A percentile compares a stretch with the other conserved stretches of the same genome.
phyloP scores from a whole-genome alignment of 768 basidiomycete genomes.

The Hericium coralloides region DNA sequence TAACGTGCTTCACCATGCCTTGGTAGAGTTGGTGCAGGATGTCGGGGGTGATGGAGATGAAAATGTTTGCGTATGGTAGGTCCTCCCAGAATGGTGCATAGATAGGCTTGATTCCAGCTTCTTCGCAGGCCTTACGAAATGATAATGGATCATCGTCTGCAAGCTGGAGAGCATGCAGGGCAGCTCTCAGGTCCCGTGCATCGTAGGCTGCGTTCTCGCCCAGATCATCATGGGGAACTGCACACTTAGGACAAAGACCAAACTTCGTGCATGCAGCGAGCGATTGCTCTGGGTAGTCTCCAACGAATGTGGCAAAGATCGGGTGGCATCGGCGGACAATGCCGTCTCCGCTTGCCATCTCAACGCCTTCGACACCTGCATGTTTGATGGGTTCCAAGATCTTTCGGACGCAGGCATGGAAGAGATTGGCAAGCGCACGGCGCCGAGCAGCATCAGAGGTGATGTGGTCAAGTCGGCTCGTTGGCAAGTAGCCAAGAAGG shows the following conservation, averaged over 20 bases:
- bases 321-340: slow-evolving; percentile 15
- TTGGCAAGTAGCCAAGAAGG: slow-evolving; percentile 23
- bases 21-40: slow-evolving; percentile 23
- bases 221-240: slow-evolving; percentile 4
- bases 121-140: slow-evolving; percentile 5
- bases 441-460: slow-evolving; percentile 1
- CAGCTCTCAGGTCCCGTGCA: neutral
- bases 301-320: slow-evolving; percentile 14
- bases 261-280: slow-evolving; percentile 14
- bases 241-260: slow-evolving; percentile 16
- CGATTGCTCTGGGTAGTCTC: slow-evolving; percentile 20
- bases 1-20: slow-evolving; percentile 21
- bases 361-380: slow-evolving; percentile 3
- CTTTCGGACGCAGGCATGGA: slow-evolving; percentile 3
- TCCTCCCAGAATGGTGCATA: slow-evolving; percentile 18
- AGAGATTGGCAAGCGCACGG: slow-evolving; percentile 5
- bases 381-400: slow-evolving; percentile 2
- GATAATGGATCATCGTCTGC: neutral
- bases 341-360: slow-evolving; percentile 17
- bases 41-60: slow-evolving; percentile 19
- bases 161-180: neutral
- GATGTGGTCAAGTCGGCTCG: slow-evolving; percentile 10
- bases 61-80: slow-evolving; percentile 19
- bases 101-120: slow-evolving; percentile 15
- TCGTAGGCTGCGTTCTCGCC: neutral